Conservation (phyloP, 2,329 filamentous ascomycete species). For the Monascus ruber region DNA sequence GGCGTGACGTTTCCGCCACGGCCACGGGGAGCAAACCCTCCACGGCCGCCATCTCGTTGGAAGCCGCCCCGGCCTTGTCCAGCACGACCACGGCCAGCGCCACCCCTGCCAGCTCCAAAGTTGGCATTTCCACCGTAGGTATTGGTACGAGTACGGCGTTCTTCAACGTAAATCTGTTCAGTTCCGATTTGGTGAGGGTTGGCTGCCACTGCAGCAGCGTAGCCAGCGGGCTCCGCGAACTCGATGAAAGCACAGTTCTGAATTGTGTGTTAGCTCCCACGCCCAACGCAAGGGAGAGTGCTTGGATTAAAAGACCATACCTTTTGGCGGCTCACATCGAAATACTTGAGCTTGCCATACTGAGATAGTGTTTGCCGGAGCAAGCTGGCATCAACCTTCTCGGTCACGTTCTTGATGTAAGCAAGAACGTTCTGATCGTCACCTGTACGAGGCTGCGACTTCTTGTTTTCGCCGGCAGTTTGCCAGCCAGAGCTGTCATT, state of each 20-base stretch:
- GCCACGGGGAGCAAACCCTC: conserved; percentile 52
- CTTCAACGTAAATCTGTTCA: conserved; percentile 76
- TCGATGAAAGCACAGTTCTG: conserved; percentile 97
- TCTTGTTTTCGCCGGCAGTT: conserved; percentile 70
- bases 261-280: conserved; percentile 6
- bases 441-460: conserved; percentile 61
- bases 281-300: background rate
- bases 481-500: conserved; percentile 67
- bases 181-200: conserved; percentile 80
- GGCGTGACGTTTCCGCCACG: conserved; percentile 48
- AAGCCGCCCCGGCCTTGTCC: conserved; percentile 58
- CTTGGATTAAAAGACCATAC: conserved; percentile 38
- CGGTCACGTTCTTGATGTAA: conserved; percentile 92
- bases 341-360: conserved; percentile 54
- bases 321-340: conserved; percentile 60
- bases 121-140: conserved; percentile 59
- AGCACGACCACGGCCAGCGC: conserved; percentile 54
- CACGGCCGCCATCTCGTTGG: conserved; percentile 56
- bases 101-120: conserved; percentile 49
- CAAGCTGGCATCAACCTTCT: conserved; percentile 67
- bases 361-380: conserved; percentile 59
- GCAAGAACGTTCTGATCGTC: conserved; percentile 70
- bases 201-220: conserved; percentile 67
- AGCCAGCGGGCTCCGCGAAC: conserved; percentile 69
- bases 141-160: conserved; percentile 66